Base-by-base conservation (phyloP, 2,329 filamentous ascomycete species). In the Leptodontidium sp. region DNA sequence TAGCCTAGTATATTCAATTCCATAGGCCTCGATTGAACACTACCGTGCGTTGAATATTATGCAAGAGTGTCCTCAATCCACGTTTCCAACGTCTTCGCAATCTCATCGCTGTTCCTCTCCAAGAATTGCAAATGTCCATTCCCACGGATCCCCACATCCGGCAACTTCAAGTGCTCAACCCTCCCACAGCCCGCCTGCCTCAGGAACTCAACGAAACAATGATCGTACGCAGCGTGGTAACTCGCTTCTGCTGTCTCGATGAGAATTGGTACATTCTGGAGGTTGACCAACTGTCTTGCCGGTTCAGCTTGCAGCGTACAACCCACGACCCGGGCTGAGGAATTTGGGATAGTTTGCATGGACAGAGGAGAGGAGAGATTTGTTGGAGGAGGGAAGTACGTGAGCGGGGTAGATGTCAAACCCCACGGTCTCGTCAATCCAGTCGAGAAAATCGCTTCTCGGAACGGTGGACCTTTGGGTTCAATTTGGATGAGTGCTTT, bases 91-190 rank as follows among this genome's bases (percentile, higher is more conserved):
- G 78, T 72, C 14, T 43, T 71, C 1, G 75, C 77, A 58, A 84
- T 81, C 53, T 79, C 70, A 68, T 81, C 74, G 65, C 81, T 84
- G 72, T 85, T 85, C 77, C 79, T 81, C 77, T 85, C 83, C 77
- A 85, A 75, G 68, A 85, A 84, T 66, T 83, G 79, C 80, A 85
- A 80, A 75, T 85, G 83, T 0, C 81, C 82, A 67, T 85, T 85
- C 8, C 83, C 84, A 47, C 76, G 71, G 45, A 84, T 79, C 4
- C 81, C 81, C 7, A 74, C 73, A 38, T 82, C 76, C 6, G 68
- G 77, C 26, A 85, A 77, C 71, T 78, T 76, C 49, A 83, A 43
- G 70, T 80, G 78, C 63, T 81, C 72, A 29, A 38, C 77, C 69
- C 29, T 73, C 71, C 72, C 78, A 76, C 61, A 64, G 0, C 83